phyloP scores from a whole-genome alignment of 116 monocot species.

The Trichopus zeylanicus region DNA sequence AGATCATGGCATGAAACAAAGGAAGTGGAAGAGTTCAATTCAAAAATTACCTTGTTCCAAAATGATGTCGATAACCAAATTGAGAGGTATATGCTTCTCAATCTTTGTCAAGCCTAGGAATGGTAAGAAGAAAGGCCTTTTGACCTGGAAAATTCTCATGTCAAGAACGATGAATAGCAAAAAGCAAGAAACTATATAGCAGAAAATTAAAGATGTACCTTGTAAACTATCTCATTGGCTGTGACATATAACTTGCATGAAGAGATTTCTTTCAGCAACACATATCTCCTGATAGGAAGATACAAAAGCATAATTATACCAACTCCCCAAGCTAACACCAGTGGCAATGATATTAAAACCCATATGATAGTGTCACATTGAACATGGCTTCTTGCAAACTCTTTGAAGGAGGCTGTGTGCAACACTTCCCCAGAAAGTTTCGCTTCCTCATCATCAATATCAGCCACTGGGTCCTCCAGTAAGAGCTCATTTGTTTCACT shows the following conservation, averaged over 20 bases:
- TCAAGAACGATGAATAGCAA: background rate
- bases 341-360: constrained; percentile 17
- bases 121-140: constrained; percentile 46
- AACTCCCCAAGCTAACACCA: constrained; percentile 37
- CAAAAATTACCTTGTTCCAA: constrained; percentile 54
- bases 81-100: constrained; percentile 53
- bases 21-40: background rate
- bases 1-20: too few relatives aligned
- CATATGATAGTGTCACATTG: constrained; percentile 63
- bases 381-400: constrained; percentile 41
- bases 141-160: constrained; percentile 25
- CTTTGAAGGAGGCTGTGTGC: constrained; percentile 50
- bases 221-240: constrained; percentile 52
- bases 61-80: constrained; percentile 46
- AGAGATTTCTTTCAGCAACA: constrained; percentile 53
- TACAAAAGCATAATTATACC: constrained; percentile 67
- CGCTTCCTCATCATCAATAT: constrained; percentile 29
- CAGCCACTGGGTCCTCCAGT: constrained; percentile 41
- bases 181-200: too few relatives aligned
- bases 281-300: constrained; percentile 69
- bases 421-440: constrained; percentile 30
- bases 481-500: constrained; percentile 29
- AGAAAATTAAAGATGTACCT: too few relatives aligned
- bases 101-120: constrained; percentile 39
- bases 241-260: constrained; percentile 59